phyloP scores from a whole-genome alignment of 2,329 filamentous ascomycete species.

The Ascochyta viciae-villosae region DNA sequence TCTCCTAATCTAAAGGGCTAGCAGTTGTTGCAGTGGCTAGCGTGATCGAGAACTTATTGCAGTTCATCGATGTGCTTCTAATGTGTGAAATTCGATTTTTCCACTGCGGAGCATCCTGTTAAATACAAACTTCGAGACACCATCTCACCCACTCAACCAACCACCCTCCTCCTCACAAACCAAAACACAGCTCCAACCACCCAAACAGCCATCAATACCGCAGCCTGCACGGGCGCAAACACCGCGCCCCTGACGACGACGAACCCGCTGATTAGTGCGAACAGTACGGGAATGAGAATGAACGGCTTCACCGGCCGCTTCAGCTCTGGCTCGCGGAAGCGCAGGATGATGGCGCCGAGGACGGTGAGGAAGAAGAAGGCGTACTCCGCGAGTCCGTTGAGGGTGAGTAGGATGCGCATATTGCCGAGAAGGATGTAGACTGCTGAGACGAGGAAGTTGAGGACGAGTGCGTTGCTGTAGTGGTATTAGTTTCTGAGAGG shows the following conservation, averaged over 20 bases:
- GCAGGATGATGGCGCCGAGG: conserved; percentile 64
- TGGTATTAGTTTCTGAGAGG: not conserved
- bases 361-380: conserved; percentile 72
- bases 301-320: conserved; percentile 64
- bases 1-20: too few relatives aligned
- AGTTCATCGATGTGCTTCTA: too few relatives aligned
- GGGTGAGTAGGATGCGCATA: conserved; percentile 68
- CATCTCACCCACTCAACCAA: not conserved
- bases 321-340: conserved; percentile 63
- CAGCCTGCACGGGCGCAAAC: conserved; percentile 44
- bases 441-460: conserved; percentile 51
- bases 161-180: conserved; percentile 13
- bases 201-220: conserved; percentile 42
- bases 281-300: conserved; percentile 61
- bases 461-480: conserved; percentile 41
- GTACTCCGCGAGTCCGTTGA: conserved; percentile 54
- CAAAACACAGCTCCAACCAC: conserved; percentile 30
- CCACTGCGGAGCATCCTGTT: too few relatives aligned
- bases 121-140: too few relatives aligned
- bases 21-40: too few relatives aligned
- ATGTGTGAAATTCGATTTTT: too few relatives aligned
- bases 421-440: conserved; percentile 68
- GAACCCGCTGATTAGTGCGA: conserved; percentile 62
- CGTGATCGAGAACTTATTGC: too few relatives aligned
- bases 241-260: conserved; percentile 46